A percentile compares a stretch with the other conserved stretches of the same genome.
Evolutionary conservation across 257 asterid genomes (phyloP).

Genomic region (Lithospermum erythrorhizon): DNA sequence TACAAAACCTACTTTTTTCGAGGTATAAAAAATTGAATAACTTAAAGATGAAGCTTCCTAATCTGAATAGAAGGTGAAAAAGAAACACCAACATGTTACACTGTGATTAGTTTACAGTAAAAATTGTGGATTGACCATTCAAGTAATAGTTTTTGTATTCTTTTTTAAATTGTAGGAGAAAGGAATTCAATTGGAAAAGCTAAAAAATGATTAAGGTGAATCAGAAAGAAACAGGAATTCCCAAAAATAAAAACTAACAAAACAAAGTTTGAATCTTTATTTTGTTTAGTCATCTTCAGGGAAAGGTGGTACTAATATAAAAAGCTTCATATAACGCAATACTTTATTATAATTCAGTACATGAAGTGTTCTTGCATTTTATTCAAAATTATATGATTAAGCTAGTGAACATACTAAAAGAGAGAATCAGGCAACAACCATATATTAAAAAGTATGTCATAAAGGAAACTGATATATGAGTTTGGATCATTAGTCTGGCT

Average conservation of each 20-base stretch:
- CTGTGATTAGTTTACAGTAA: not conserved
- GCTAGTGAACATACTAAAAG: too few species aligned
- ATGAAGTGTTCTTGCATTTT: too few species aligned
- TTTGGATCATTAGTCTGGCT: too few species aligned
- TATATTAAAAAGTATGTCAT: too few species aligned
- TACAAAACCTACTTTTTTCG: constrained; percentile 6
- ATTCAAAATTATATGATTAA: too few species aligned
- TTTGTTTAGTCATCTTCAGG: constrained; percentile 22
- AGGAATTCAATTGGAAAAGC: constrained; percentile 29
- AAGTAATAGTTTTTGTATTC: constrained; percentile 4
- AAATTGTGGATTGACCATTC: not conserved
- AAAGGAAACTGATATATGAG: too few species aligned
- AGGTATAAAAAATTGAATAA: not conserved
- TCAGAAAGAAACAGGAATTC: constrained; percentile 21
- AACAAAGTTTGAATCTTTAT: constrained; percentile 27
- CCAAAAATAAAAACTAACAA: constrained; percentile 33
- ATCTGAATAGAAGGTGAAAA: not conserved
- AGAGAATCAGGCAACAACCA: too few species aligned
- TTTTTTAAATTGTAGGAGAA: constrained; percentile 1
- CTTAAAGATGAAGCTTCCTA: constrained; percentile 17
- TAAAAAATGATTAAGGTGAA: constrained; percentile 19
- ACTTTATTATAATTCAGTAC: too few species aligned
- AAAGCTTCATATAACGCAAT: too few species aligned
- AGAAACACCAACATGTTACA: not conserved
- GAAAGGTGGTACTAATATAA: constrained; percentile 22